Percentiles rank a stretch among this genome's conserved stretches.
Evolutionary conservation across 371 early-diverging fungal species (phyloP).

Genomic region (Coelomomyces lativittatus): DNA sequence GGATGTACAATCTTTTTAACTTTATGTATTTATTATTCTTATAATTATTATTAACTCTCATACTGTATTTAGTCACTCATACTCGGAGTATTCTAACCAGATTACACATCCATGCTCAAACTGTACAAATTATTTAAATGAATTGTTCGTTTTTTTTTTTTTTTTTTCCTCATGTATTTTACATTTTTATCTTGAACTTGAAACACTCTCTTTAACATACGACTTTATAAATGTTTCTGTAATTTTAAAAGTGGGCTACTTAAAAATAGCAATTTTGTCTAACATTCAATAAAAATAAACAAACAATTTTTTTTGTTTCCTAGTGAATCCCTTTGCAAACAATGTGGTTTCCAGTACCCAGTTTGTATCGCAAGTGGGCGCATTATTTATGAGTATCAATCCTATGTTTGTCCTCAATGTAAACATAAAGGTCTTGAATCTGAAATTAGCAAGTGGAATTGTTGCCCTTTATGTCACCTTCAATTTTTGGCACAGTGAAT

Average conservation of each 20-base stretch:
- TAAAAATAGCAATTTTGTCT: neutral
- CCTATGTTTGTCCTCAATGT: slow-evolving; percentile 30
- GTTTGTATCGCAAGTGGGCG: slow-evolving; percentile 27
- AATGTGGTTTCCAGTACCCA: slow-evolving; percentile 20
- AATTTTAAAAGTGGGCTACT: no score
- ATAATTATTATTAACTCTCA: neutral
- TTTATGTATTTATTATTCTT: neutral
- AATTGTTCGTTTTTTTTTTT: slow-evolving; percentile 8
- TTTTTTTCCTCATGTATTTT: neutral
- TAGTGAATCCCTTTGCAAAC: slow-evolving; percentile 13
- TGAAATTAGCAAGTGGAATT: slow-evolving; percentile 15
- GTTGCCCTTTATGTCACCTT: slow-evolving; percentile 19
- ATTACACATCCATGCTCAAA: slow-evolving; percentile 14
- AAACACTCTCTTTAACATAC: no score
- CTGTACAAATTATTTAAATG: slow-evolving; percentile 13
- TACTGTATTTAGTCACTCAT: slow-evolving; percentile 9
- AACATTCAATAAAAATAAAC: neutral
- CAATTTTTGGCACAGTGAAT: slow-evolving; percentile 3
- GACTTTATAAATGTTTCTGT: no score
- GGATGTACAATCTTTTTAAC: neutral
- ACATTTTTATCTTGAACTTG: no score
- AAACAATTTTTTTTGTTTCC: no score
- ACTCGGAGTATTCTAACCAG: slow-evolving; percentile 11
- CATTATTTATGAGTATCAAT: slow-evolving; percentile 23
- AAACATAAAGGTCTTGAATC: slow-evolving; percentile 26